Evolutionary conservation across 139 green algal species (phyloP), one percentile per base, ranked within the genome.

Genomic region (Microglena sp.): DNA sequence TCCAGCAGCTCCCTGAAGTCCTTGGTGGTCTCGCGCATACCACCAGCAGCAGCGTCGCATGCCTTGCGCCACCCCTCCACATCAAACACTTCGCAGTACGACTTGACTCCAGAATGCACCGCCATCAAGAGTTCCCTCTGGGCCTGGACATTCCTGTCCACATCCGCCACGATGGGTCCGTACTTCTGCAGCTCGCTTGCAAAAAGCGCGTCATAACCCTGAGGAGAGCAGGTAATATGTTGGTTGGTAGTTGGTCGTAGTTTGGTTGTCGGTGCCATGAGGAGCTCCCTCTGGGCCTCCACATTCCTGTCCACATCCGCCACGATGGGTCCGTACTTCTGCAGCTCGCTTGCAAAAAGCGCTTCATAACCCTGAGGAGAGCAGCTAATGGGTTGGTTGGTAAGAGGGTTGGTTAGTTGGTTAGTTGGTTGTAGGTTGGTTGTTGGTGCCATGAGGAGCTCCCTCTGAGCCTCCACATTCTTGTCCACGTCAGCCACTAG

Each of bases 271-370:
- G n/a, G n/a, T n/a, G 72, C 69, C 1, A 60, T 76, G 63, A 95
- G 60, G 70, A 90, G 53, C 66, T 86, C 67, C 0, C 31, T 60
- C 65, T 88, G 79, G 45, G 78, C 78, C 11, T 57, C 60, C 28
- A 86, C 61, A 65, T 91, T 94, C 43, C 70, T 62, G 29, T 83
- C 71, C 43, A 88, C 76, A 55, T 88, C 76, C 1, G 62, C 80
- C 53, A n/a, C n/a, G n/a, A n/a, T n/a, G n/a, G n/a, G n/a, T n/a
- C 92, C 82, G 61, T 97, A 97, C 74, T 95, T 96, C 45, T 78
- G 73, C 4, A 97, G 63, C 81, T 97, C 87, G 18, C 62, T 35
- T 36, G 65, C 66, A 71, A 79, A 79, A 22, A 79, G 67, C 18
- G 67, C 67, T 40, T 79, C 73, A 21, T 75, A 50, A 15, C 32